phyloP scores from a whole-genome alignment of 345 rosid species.

The Sapria himalayana region DNA sequence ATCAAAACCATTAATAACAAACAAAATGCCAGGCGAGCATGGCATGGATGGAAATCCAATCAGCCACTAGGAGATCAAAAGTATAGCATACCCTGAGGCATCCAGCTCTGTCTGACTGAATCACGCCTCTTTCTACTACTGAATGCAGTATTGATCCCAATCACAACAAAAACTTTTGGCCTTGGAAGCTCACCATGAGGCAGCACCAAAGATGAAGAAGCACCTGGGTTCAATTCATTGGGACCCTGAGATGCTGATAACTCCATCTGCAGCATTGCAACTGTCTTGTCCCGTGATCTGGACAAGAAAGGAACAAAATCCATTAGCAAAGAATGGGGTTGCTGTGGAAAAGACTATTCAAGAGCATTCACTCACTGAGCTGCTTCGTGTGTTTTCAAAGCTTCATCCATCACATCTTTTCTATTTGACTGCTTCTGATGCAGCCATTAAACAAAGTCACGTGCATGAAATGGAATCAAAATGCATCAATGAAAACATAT shows the following conservation, averaged over 20 bases:
- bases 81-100: conserved; percentile 66
- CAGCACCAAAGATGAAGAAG: conserved; percentile 14
- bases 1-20: background rate
- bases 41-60: too few relatives aligned
- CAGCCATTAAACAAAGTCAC: background rate
- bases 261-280: conserved; percentile 51
- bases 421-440: conserved; percentile 19
- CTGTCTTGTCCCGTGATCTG: conserved; percentile 69
- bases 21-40: conserved; percentile 2
- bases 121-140: conserved; percentile 96
- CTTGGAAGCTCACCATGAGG: conserved; percentile 10
- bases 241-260: conserved; percentile 41
- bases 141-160: conserved; percentile 89
- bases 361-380: conserved; percentile 39
- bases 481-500: background rate
- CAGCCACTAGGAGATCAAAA: background rate
- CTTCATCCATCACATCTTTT: conserved; percentile 42
- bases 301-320: conserved; percentile 4
- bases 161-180: conserved; percentile 70
- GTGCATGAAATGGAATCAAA: background rate
- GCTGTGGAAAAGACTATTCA: background rate
- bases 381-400: conserved; percentile 54
- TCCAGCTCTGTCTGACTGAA: conserved; percentile 91
- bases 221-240: conserved; percentile 18
- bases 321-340: background rate